phyloP scores from a whole-genome alignment of 2,329 filamentous ascomycete genomes.

The Camptophora hylomeconis region DNA sequence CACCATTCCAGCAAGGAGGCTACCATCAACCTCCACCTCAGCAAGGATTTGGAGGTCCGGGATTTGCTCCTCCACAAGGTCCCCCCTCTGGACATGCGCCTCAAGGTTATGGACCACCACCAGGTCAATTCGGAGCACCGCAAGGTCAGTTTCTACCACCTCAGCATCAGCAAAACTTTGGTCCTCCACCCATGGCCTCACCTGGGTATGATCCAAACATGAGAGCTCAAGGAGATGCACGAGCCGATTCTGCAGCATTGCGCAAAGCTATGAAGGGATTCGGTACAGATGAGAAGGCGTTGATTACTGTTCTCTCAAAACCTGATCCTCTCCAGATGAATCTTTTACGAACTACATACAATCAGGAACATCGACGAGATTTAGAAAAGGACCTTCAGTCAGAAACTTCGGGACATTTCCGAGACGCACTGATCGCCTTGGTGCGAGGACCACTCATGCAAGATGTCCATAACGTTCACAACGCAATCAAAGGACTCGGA shows the following conservation, averaged over 20 bases:
- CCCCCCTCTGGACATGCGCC: too few relatives aligned
- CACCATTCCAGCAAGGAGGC: slow-evolving; percentile 12
- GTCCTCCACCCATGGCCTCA: slow-evolving; percentile 51
- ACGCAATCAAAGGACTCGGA: slow-evolving; percentile 64
- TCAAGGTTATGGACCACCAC: slow-evolving; percentile 22
- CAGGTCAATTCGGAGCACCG: slow-evolving; percentile 29
- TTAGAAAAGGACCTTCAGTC: slow-evolving; percentile 63
- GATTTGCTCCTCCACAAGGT: slow-evolving; percentile 8
- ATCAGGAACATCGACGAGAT: slow-evolving; percentile 50
- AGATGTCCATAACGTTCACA: slow-evolving; percentile 58
- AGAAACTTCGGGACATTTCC: slow-evolving; percentile 64
- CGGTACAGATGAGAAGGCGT: slow-evolving; percentile 68
- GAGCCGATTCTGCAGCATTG: slow-evolving; percentile 55
- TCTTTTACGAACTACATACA: slow-evolving; percentile 53
- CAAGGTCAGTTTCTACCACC: slow-evolving; percentile 22
- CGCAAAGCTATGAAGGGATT: slow-evolving; percentile 86
- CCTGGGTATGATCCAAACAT: slow-evolving; percentile 57
- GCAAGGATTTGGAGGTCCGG: slow-evolving; percentile 12
- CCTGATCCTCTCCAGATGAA: slow-evolving; percentile 70
- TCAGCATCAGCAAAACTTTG: slow-evolving; percentile 21
- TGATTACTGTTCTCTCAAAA: slow-evolving; percentile 57
- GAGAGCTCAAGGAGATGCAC: slow-evolving; percentile 52
- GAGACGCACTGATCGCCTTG: slow-evolving; percentile 60
- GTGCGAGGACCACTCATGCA: slow-evolving; percentile 65
- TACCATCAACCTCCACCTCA: slow-evolving; percentile 21